Conservation (phyloP, 495 filamentous ascomycete genomes). For the Margaritispora aquatica region DNA sequence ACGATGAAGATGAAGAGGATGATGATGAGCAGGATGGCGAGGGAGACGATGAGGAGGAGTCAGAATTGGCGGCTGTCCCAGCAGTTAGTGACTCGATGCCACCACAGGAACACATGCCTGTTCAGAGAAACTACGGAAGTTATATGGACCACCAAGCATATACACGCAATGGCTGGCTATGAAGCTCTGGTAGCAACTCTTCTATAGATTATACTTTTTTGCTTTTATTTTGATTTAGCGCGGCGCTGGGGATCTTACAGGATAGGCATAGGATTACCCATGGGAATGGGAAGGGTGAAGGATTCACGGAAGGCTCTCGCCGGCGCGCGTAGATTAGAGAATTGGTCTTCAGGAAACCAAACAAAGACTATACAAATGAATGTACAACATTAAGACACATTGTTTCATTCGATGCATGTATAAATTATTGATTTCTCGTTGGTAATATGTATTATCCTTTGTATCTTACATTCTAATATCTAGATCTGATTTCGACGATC, state of each 20-base stretch:
- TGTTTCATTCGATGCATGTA: background rate
- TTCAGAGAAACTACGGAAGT: background rate
- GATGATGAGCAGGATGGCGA: constrained; percentile 32
- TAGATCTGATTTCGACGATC: background rate
- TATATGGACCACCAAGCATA: background rate
- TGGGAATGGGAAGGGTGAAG: background rate
- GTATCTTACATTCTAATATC: too few relatives aligned
- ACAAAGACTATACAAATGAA: background rate
- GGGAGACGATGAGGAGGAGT: constrained; percentile 35
- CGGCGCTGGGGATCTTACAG: constrained; percentile 1
- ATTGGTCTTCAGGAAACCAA: background rate
- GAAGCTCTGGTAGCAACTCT: background rate
- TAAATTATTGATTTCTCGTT: too few relatives aligned
- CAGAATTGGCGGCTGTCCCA: background rate
- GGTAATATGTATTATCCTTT: too few relatives aligned
- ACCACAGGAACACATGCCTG: background rate
- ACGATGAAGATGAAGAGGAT: constrained; percentile 49
- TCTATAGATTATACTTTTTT: background rate
- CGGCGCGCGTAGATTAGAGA: constrained; percentile 7
- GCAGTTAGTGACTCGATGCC: background rate
- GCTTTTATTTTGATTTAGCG: constrained; percentile 6
- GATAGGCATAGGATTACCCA: constrained; percentile 1
- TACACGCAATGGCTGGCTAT: constrained; percentile 11
- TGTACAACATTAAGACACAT: background rate
- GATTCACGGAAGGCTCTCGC: constrained; percentile 3